Conservation (phyloP, 2,329 filamentous ascomycete species). For the Aspergillus quadrilineatus region DNA sequence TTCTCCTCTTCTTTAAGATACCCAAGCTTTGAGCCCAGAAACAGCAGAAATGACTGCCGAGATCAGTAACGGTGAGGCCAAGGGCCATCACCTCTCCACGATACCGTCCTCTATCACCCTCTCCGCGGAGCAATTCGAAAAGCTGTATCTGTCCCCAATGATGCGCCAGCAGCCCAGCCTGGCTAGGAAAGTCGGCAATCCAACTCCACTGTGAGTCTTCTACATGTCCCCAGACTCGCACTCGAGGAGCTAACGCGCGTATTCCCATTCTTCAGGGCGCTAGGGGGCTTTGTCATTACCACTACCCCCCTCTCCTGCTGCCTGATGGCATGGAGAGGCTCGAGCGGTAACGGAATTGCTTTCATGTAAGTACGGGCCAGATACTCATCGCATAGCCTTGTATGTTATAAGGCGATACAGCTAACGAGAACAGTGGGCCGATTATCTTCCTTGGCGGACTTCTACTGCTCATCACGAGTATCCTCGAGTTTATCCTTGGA, state of each 20-base stretch:
- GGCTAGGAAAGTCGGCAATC: slow-evolving; percentile 32
- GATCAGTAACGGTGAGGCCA: slow-evolving; percentile 1
- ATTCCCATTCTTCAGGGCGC: slow-evolving; percentile 14
- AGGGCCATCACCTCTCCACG: not conserved
- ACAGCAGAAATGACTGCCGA: slow-evolving; percentile 1
- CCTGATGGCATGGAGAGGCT: slow-evolving; percentile 30
- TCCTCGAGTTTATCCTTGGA: slow-evolving; percentile 59
- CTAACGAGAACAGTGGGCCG: slow-evolving; percentile 39
- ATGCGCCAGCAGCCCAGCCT: slow-evolving; percentile 32
- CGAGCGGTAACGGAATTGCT: slow-evolving; percentile 25
- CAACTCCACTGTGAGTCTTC: slow-evolving; percentile 31
- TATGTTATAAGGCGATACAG: not conserved
- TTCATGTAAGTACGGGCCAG: slow-evolving; percentile 22
- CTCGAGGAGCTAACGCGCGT: not conserved
- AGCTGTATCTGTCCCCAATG: slow-evolving; percentile 36
- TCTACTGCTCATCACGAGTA: slow-evolving; percentile 52
- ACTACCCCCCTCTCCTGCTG: slow-evolving; percentile 27
- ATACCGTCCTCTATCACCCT: slow-evolving; percentile 28
- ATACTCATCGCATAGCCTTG: not conserved
- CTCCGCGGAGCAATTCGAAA: slow-evolving; percentile 36
- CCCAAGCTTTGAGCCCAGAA: not conserved
- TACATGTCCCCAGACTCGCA: no score
- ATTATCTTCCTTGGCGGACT: slow-evolving; percentile 57
- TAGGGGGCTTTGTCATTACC: slow-evolving; percentile 29
- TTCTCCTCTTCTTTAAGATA: no score